These are phyloP conservation scores for Wickerhamomyces canadensis DNA, from an alignment of 805 yeast genomes.

Conservation along the genomic window DNA sequence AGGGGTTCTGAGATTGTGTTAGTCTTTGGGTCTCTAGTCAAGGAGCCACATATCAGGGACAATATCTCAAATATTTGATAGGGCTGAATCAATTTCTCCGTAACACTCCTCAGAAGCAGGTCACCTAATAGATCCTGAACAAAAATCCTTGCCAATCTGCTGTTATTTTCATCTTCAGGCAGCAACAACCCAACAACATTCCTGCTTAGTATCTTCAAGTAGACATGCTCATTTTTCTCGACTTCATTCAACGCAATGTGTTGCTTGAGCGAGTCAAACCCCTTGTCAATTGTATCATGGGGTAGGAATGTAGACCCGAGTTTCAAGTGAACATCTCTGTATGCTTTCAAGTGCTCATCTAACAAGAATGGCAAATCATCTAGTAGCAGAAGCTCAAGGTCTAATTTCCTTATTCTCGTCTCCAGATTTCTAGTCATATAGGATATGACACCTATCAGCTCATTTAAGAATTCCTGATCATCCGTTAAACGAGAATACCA, in stretches of 20 bases:
- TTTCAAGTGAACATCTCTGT: constrained; percentile 23
- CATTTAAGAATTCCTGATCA: constrained; percentile 36
- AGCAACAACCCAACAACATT: constrained; percentile 30
- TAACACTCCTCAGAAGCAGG: constrained; percentile 33
- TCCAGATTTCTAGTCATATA: constrained; percentile 36
- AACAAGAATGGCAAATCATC: constrained; percentile 41
- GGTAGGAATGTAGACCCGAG: constrained; percentile 29
- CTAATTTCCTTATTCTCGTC: constrained; percentile 24
- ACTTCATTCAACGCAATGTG: constrained; percentile 29
- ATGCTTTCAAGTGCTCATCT: constrained; percentile 31
- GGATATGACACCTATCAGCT: constrained; percentile 33
- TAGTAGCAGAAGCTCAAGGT: constrained; percentile 32
- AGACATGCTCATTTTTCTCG: constrained; percentile 25
- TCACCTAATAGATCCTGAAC: constrained; percentile 37
- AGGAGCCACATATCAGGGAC: constrained; percentile 12
- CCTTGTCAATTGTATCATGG: constrained; percentile 25
- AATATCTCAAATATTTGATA: constrained; percentile 43
- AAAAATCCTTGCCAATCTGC: constrained; percentile 33
- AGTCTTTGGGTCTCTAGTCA: constrained; percentile 1
- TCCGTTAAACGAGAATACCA: constrained; percentile 41
- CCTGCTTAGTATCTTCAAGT: constrained; percentile 30
- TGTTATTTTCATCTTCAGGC: constrained; percentile 37
- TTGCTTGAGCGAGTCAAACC: constrained; percentile 29
- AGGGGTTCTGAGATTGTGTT: neutral
- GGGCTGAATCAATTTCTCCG: constrained; percentile 44